phyloP scores from a whole-genome alignment of 2,329 filamentous ascomycete species.

The Trichoderma koningii region DNA sequence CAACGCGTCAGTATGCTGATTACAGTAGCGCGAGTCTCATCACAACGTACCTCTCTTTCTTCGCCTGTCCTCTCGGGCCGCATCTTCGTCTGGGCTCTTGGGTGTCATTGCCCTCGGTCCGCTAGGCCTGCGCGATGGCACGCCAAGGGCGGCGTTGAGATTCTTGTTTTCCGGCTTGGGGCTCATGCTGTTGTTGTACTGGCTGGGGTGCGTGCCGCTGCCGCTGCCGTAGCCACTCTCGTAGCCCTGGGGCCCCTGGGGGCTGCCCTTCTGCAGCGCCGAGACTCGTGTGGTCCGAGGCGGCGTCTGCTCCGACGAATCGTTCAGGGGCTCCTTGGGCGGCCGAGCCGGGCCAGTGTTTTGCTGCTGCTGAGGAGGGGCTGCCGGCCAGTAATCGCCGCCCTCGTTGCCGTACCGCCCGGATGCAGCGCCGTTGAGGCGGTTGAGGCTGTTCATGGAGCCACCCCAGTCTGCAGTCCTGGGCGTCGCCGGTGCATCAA shows the following conservation, averaged over 20 bases:
- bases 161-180: slow-evolving; percentile 61
- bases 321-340: slow-evolving; percentile 63
- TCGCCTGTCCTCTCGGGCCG: slow-evolving; percentile 50
- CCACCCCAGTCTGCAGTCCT: slow-evolving; percentile 64
- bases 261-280: slow-evolving; percentile 57
- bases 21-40: neutral
- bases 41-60: slow-evolving; percentile 59
- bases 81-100: slow-evolving; percentile 52
- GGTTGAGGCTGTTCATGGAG: slow-evolving; percentile 60
- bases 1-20: neutral
- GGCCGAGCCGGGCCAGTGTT: slow-evolving; percentile 56
- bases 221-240: slow-evolving; percentile 57
- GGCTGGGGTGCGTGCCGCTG: slow-evolving; percentile 50
- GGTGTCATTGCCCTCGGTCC: slow-evolving; percentile 64
- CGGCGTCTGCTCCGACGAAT: slow-evolving; percentile 45
- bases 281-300: slow-evolving; percentile 51
- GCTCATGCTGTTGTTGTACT: slow-evolving; percentile 57
- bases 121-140: slow-evolving; percentile 57
- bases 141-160: slow-evolving; percentile 54
- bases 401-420: slow-evolving; percentile 51
- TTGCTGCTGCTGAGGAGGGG: slow-evolving; percentile 45
- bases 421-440: slow-evolving; percentile 49
- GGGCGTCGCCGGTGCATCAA: slow-evolving; percentile 61
- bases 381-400: slow-evolving; percentile 48
- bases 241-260: slow-evolving; percentile 57